Conservation (phyloP, 2,329 filamentous ascomycete species). For the Tolypocladium amazonense region DNA sequence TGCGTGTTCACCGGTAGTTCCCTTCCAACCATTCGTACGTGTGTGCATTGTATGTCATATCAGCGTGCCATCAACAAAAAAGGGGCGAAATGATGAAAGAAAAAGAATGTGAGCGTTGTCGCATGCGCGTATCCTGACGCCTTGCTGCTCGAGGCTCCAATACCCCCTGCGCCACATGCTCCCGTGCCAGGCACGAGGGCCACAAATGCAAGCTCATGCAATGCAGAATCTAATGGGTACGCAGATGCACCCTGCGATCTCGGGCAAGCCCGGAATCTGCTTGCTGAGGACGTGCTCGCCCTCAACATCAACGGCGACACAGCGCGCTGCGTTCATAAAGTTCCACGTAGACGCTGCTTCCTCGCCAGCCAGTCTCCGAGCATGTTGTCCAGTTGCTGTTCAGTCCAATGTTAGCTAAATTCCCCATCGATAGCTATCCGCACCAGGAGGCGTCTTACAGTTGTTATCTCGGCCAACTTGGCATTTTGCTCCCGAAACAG, state of each 20-base stretch:
- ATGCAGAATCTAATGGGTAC: not conserved
- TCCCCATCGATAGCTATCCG: no score
- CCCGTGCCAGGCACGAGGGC: not conserved
- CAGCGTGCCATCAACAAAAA: conserved; percentile 2
- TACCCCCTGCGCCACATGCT: not conserved
- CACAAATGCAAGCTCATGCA: not conserved
- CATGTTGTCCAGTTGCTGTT: conserved; percentile 72
- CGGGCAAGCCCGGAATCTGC: not conserved
- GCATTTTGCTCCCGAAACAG: conserved; percentile 83
- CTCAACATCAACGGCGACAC: not conserved
- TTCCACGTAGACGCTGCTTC: conserved; percentile 51
- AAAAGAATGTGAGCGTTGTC: not conserved
- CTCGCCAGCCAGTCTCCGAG: conserved; percentile 71
- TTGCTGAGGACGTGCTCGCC: not conserved
- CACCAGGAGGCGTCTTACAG: conserved; percentile 32
- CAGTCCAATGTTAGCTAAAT: conserved; percentile 5
- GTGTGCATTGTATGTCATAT: conserved; percentile 2
- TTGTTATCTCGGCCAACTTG: conserved; percentile 76
- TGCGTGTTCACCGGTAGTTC: not conserved
- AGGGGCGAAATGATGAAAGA: not conserved
- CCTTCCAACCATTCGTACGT: not conserved
- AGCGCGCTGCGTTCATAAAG: conserved; percentile 20
- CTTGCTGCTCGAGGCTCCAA: not conserved
- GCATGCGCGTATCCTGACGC: not conserved
- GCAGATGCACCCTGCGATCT: not conserved